Evolutionary conservation across 768 basidiomycete genomes (phyloP).

Genomic region (Lactifluus rugatus): DNA sequence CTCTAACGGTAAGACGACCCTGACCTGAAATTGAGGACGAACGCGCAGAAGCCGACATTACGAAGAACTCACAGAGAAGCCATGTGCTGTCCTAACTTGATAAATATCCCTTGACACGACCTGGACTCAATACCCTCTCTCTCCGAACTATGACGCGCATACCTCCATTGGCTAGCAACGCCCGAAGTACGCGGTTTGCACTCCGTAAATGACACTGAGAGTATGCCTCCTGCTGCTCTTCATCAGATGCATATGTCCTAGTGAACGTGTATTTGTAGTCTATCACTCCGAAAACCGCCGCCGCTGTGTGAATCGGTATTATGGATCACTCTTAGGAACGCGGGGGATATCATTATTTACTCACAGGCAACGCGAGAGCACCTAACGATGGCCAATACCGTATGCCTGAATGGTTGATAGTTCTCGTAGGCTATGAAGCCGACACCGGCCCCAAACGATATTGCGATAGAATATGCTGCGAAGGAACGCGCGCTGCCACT

Average conservation of each 20-base stretch:
- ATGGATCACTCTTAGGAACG: neutral
- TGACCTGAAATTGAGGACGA: conserved; percentile 24
- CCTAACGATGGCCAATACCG: conserved; percentile 59
- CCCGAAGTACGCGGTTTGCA: conserved; percentile 65
- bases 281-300: conserved; percentile 52
- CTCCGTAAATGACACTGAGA: conserved; percentile 80
- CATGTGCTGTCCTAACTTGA: conserved; percentile 85
- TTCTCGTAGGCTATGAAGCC: conserved; percentile 50
- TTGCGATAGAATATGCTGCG: conserved; percentile 11
- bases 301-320: conserved; percentile 34
- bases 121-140: neutral
- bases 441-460: conserved; percentile 28
- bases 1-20: conserved; percentile 49
- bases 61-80: conserved; percentile 45
- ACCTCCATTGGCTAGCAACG: conserved; percentile 88
- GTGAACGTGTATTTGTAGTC: conserved; percentile 67
- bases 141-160: conserved; percentile 20
- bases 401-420: conserved; percentile 65
- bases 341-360: conserved; percentile 21
- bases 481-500: conserved; percentile 2
- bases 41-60: conserved; percentile 12
- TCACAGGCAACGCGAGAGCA: conserved; percentile 71
- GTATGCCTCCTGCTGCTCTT: conserved; percentile 43
- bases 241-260: conserved; percentile 39
- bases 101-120: conserved; percentile 53